Evolutionary conservation across 2,329 filamentous ascomycete species (phyloP).

Genomic region (Pezicula neosporulosa): DNA sequence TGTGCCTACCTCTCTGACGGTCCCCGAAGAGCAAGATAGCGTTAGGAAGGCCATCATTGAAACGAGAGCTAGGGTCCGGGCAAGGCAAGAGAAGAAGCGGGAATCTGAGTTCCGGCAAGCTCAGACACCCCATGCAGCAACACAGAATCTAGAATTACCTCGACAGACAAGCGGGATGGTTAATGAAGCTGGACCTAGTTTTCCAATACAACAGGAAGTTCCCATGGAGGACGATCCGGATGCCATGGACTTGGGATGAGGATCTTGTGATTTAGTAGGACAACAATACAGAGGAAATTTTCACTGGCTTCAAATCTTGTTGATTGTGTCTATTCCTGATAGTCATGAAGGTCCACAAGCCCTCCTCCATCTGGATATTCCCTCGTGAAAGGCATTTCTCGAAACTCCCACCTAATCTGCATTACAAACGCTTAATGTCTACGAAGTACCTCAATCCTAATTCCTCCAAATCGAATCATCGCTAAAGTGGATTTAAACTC

Average conservation of each 20-base stretch:
- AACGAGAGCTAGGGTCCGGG: slow-evolving; percentile 64
- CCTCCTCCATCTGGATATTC: not conserved
- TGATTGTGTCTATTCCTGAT: slow-evolving; percentile 30
- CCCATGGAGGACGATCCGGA: slow-evolving; percentile 46
- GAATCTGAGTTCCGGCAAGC: slow-evolving; percentile 19
- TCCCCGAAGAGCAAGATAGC: slow-evolving; percentile 71
- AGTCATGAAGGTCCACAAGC: slow-evolving; percentile 16
- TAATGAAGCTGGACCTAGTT: slow-evolving; percentile 3
- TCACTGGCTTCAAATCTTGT: slow-evolving; percentile 10
- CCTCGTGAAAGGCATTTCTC: slow-evolving; percentile 10
- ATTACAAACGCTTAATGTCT: slow-evolving; percentile 15
- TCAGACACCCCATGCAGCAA: slow-evolving; percentile 5
- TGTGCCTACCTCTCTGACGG: slow-evolving; percentile 71
- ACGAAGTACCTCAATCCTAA: slow-evolving; percentile 1
- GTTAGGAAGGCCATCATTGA: slow-evolving; percentile 84
- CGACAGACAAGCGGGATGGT: not conserved
- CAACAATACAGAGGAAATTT: slow-evolving; percentile 9
- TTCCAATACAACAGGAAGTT: slow-evolving; percentile 1
- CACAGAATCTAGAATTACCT: not conserved
- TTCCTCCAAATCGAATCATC: not conserved
- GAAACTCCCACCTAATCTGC: slow-evolving; percentile 10
- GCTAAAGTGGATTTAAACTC: slow-evolving; percentile 12
- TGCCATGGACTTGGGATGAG: slow-evolving; percentile 60
- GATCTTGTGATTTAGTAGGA: slow-evolving; percentile 13
- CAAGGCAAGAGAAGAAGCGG: slow-evolving; percentile 47